Evolutionary conservation across 345 rosid genomes (phyloP), one percentile per base, ranked within the genome.

Genomic region (Bruguiera sexangula): DNA sequence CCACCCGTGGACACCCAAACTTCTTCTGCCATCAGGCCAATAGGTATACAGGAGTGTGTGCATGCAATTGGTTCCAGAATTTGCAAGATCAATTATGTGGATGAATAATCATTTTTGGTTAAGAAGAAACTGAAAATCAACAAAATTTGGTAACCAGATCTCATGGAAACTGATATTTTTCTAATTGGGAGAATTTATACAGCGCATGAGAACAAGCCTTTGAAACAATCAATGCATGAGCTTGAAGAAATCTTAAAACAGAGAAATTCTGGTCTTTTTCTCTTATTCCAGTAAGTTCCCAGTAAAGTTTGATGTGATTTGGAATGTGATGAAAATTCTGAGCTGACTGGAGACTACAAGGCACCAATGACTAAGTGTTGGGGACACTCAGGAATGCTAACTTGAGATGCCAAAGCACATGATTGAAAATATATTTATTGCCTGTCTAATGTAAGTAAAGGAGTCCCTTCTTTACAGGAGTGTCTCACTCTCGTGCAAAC

Each of bases 1-100:
- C 76, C 56, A 61, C 52, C 68, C 39, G 39, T 61, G 65, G 72
- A 51, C 10, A 64, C 67, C 31, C 75, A 66, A 73, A 58, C 62
- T 73, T 63, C 77, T 66, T 80, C 85, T 37, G 76, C 71, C 0
- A 60, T 50, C 26, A 60, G 37, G 56, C 39, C 73, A 54, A 43
- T 58, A 79, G 86, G 89, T 83, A 55, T 27, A 13, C 16, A 11
- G 54, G 66, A 66, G 18, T 34, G 31, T 60, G 2, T 3, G 22
- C 39, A 30, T 54, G 24, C 52, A 26, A 39, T 61, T 68, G 72
- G 18, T 18, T 27, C 18, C 66, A 31, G 37, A 27, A 62, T 43
- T 59, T 70, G 13, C 51, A 30, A n/a, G 6, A 18, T 51, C 58
- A 61, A 67, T 39, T 39, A 11, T 9, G 1, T 39, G 48, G 48